phyloP scores from a whole-genome alignment of 345 rosid species.

The Acer yangbiense region DNA sequence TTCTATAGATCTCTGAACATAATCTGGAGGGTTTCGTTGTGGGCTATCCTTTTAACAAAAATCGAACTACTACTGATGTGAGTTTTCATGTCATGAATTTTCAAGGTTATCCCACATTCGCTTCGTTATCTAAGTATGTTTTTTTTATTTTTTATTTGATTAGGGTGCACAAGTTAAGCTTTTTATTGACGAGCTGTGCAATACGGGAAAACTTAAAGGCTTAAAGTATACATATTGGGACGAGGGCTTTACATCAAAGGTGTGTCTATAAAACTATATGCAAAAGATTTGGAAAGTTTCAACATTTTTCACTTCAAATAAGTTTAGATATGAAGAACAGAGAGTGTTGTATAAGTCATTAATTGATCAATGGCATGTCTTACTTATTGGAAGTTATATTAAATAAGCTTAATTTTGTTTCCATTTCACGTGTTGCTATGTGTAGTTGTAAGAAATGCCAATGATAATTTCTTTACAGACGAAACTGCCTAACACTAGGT shows the following conservation, averaged over 20 bases:
- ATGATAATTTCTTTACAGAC: neutral
- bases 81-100: constrained; percentile 24
- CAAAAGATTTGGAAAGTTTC: neutral
- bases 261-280: constrained; percentile 22
- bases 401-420: neutral
- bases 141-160: constrained; percentile 21
- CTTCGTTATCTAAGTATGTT: constrained; percentile 1
- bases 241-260: constrained; percentile 77
- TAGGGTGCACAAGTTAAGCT: constrained; percentile 58
- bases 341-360: neutral
- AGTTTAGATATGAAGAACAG: neutral
- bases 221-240: constrained; percentile 75
- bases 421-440: neutral
- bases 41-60: constrained; percentile 64
- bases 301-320: neutral
- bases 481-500: neutral
- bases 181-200: constrained; percentile 65
- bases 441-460: neutral
- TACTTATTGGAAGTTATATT: too few relatives aligned
- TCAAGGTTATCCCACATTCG: constrained; percentile 6
- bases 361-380: neutral
- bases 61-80: constrained; percentile 36
- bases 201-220: constrained; percentile 58
- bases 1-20: constrained; percentile 60
- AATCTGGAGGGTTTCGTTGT: constrained; percentile 69